A percentile compares a stretch with the other conserved stretches of the same genome.
Evolutionary conservation across 2,329 filamentous ascomycete genomes (phyloP).

Genomic region (Alternaria brassicae): DNA sequence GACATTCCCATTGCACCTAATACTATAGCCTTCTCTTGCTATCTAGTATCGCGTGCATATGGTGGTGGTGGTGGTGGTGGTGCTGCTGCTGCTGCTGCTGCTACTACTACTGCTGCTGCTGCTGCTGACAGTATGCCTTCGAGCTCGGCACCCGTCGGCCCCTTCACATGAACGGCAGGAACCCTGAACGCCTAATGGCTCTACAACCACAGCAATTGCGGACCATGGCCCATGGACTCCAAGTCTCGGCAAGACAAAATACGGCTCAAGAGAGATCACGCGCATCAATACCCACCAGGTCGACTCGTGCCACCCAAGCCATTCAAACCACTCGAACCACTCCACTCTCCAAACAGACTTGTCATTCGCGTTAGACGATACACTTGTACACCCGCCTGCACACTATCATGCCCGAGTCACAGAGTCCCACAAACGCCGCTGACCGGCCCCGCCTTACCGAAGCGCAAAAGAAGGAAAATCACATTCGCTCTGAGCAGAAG

Average conservation of each 20-base stretch:
- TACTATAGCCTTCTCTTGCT: neutral
- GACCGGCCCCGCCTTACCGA: constrained; percentile 72
- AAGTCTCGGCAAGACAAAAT: neutral
- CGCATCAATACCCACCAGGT: neutral
- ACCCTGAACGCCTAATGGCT: neutral
- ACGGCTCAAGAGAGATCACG: neutral
- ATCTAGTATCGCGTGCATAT: neutral
- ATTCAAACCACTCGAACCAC: constrained; percentile 3
- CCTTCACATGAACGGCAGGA: constrained; percentile 9
- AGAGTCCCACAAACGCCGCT: constrained; percentile 39
- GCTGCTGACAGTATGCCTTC: neutral
- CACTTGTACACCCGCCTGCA: neutral
- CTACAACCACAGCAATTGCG: constrained; percentile 1
- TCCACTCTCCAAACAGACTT: constrained; percentile 2
- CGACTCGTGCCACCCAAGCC: constrained; percentile 1
- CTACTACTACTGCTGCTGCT: too few species aligned
- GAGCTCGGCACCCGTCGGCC: constrained; percentile 11
- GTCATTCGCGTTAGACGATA: neutral
- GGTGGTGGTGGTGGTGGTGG: too few species aligned
- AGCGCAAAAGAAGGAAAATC: constrained; percentile 75
- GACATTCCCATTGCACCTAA: neutral
- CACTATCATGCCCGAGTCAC: constrained; percentile 32
- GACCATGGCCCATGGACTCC: neutral
- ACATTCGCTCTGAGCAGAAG: constrained; percentile 73
- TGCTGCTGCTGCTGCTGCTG: too few species aligned